Percentiles rank a stretch among this genome's conserved stretches.
Evolutionary conservation across 306 rosid genomes (phyloP).

Genomic region (Castanopsis chinensis): DNA sequence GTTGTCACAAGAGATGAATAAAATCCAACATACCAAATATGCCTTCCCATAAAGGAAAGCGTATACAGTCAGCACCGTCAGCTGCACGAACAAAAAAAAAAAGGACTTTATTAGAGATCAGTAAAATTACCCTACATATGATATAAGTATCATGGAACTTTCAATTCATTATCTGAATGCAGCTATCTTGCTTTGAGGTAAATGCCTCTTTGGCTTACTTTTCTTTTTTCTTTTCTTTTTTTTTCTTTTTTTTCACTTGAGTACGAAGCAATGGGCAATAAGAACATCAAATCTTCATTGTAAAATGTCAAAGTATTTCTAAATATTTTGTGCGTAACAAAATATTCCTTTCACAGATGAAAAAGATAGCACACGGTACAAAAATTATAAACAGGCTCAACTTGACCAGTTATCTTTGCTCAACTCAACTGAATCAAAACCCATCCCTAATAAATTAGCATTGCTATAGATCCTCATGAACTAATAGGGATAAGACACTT

Average conservation of each 20-base stretch:
- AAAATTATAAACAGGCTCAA: neutral
- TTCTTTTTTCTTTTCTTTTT: neutral
- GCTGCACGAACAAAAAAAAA: conserved; percentile 51
- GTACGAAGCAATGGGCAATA: neutral
- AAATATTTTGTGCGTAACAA: neutral
- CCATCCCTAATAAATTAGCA: neutral
- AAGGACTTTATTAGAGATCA: conserved; percentile 16
- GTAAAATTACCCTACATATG: conserved; percentile 2
- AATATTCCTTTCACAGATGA: neutral
- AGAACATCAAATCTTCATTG: neutral
- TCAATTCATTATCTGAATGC: neutral
- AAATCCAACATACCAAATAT: conserved; percentile 67
- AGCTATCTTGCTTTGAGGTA: neutral
- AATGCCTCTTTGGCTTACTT: neutral
- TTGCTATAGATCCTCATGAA: neutral
- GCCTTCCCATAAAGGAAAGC: conserved; percentile 80
- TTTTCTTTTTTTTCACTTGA: neutral
- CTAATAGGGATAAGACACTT: neutral
- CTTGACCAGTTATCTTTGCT: neutral
- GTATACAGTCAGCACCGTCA: conserved; percentile 85
- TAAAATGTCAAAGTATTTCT: neutral
- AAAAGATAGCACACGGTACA: neutral
- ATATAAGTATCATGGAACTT: neutral
- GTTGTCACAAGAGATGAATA: neutral
- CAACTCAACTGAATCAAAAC: neutral